Evolutionary conservation across 2,329 filamentous ascomycete species (phyloP), one percentile per base, ranked within the genome.

Genomic region (Fusarium verticillioides): DNA sequence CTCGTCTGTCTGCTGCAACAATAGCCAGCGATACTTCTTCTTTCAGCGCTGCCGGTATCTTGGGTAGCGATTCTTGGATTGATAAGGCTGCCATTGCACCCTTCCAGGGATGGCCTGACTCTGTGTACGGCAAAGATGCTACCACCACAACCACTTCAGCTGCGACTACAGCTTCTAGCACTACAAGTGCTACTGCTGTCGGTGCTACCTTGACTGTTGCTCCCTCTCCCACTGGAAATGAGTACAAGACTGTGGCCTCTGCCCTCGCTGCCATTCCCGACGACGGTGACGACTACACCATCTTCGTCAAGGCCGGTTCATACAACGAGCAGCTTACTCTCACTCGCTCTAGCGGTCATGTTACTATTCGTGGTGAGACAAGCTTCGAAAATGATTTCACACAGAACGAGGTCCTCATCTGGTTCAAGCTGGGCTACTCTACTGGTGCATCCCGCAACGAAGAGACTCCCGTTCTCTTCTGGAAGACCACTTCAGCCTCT

Each of bases 11-110:
- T 23, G 64, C 50, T 11, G 77, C 62, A 4, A 75, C 75, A 15
- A 53, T 80, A 2, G 61, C 73, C 54, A 82, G 81, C 3, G 76
- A 84, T 53, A 86, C 80, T 66, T 87, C 92, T 69, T 88, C 91
- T 70, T 79, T 81, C 65, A 90, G 82, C 2, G 83, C 80, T 5
- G 85, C 84, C 6, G 75, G 72, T 37, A 65, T 81, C 10, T 69
- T 81, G 16, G 79, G 79, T 18, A 77, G 80, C n/a, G 75, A 78
- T 26, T 69, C 72, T 54, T 81, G 80, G 80, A 72, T 81, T 15
- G 80, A 81, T 46, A 72, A 75, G 30, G 63, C 74, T 42, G 77
- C 79, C 8, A 74, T 81, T 11, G 78, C 76, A 5, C 74, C 78
- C 4, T 80, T 80, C 37, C 34, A 68, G 12, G 78, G 77, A 0